These are phyloP conservation scores for Metahyphopichia silvanorum DNA, from an alignment of 805 yeast genomes.

Conservation along the genomic window DNA sequence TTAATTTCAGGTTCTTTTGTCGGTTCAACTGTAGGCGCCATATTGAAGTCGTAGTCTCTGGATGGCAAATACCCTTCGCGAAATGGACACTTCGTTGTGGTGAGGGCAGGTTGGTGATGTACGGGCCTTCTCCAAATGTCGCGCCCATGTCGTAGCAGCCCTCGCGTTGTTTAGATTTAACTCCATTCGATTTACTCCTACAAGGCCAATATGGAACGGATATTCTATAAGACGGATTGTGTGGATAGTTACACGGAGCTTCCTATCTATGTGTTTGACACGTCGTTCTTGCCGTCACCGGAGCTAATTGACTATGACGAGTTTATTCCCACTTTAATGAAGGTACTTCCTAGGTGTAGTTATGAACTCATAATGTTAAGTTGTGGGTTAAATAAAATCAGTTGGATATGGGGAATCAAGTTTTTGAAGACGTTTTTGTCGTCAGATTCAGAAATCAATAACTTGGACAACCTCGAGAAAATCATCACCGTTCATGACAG, in stretches of 20 bases:
- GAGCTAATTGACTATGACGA: conserved; percentile 42
- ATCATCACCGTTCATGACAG: conserved; percentile 85
- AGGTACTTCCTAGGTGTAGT: conserved; percentile 55
- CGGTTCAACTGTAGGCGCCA: no score
- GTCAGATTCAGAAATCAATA: conserved; percentile 33
- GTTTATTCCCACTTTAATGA: conserved; percentile 55
- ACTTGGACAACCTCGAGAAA: conserved; percentile 47
- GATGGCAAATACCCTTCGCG: no score
- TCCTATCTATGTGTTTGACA: conserved; percentile 80
- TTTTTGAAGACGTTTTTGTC: conserved; percentile 56
- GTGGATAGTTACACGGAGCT: conserved; percentile 63
- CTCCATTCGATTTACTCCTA: no score
- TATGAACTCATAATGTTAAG: conserved; percentile 76
- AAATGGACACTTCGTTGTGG: no score
- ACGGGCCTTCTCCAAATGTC: no score
- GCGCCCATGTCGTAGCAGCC: no score
- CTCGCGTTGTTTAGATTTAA: no score
- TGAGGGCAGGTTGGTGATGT: no score
- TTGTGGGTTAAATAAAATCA: conserved; percentile 67
- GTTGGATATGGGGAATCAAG: conserved; percentile 68
- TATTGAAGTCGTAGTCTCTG: no score
- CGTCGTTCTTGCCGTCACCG: conserved; percentile 71
- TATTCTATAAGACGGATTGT: conserved; percentile 58
- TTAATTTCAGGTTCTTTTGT: no score
- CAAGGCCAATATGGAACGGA: conserved; percentile 37